These are phyloP conservation scores for Jasminum sambac DNA, from an alignment of 257 asterid species.

Conservation along the genomic window DNA sequence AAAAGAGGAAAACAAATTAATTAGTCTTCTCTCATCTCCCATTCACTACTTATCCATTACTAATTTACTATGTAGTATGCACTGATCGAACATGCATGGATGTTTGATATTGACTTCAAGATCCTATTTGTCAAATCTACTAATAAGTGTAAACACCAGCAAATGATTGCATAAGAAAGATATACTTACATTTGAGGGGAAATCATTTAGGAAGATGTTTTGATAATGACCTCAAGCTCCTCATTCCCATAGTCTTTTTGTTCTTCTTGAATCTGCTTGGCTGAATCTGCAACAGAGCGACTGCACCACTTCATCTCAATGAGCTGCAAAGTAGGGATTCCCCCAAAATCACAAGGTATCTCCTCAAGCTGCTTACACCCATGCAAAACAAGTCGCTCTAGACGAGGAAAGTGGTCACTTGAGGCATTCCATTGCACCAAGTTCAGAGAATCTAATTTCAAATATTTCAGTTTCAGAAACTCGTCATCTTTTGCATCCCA, in stretches of 20 bases:
- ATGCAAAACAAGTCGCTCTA: constrained; percentile 15
- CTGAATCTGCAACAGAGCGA: neutral
- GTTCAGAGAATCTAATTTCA: constrained; percentile 14
- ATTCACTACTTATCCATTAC: too few species aligned
- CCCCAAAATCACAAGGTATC: constrained; percentile 11
- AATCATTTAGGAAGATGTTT: too few species aligned
- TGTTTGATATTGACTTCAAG: too few species aligned
- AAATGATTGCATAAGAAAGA: too few species aligned
- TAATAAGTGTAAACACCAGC: too few species aligned
- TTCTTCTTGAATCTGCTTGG: constrained; percentile 5
- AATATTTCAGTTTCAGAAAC: constrained; percentile 16
- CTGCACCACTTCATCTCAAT: constrained; percentile 20
- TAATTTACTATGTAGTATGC: too few species aligned
- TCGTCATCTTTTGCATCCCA: constrained; percentile 18
- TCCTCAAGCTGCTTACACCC: constrained; percentile 19
- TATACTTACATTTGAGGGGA: too few species aligned
- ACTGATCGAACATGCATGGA: too few species aligned
- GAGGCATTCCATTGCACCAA: constrained; percentile 13
- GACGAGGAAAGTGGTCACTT: constrained; percentile 14
- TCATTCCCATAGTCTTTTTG: constrained; percentile 15
- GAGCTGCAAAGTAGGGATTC: neutral
- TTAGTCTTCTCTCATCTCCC: too few species aligned
- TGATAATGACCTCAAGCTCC: too few species aligned
- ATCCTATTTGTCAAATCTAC: too few species aligned
- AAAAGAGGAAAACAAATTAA: too few species aligned